Conservation (phyloP, 208 protist genomes). For the Naegleria gruberi region DNA sequence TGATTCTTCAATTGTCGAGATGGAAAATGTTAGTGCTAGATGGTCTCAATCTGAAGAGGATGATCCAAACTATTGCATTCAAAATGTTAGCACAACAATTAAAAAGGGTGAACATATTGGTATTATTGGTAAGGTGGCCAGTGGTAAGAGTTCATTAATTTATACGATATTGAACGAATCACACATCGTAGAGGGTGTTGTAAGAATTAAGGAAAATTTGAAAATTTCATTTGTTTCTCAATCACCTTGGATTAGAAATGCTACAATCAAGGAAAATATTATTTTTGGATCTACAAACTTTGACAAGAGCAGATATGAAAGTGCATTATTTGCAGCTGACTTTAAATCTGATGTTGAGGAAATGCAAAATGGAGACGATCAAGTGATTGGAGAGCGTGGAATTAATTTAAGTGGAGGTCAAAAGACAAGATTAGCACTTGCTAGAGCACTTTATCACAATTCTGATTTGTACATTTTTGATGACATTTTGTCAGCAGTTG, state of each 20-base stretch:
- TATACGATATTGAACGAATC: conserved; percentile 66
- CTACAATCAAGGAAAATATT: conserved; percentile 77
- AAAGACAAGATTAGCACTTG: conserved; percentile 44
- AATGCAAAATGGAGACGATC: conserved; percentile 64
- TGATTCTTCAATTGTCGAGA: not conserved
- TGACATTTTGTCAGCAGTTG: conserved; percentile 39
- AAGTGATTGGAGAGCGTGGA: conserved; percentile 63
- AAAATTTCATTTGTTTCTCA: conserved; percentile 63
- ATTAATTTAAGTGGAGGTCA: conserved; percentile 58
- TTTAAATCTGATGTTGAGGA: conserved; percentile 65
- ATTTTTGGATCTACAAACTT: conserved; percentile 44
- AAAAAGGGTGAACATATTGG: conserved; percentile 54
- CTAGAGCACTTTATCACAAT: conserved; percentile 38
- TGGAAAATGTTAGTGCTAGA: not conserved
- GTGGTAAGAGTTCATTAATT: conserved; percentile 67
- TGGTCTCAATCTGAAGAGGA: not conserved
- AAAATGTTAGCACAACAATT: not conserved
- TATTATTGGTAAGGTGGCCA: conserved; percentile 61
- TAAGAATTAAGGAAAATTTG: not conserved
- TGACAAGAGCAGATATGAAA: conserved; percentile 56
- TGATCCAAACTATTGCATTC: not conserved
- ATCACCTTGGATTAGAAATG: conserved; percentile 72
- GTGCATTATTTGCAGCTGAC: conserved; percentile 55
- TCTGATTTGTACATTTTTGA: conserved; percentile 42
- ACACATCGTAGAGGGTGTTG: not conserved